These are phyloP conservation scores for Penicillium nucicola DNA, from an alignment of 495 filamentous ascomycete genomes.

Conservation along the genomic window DNA sequence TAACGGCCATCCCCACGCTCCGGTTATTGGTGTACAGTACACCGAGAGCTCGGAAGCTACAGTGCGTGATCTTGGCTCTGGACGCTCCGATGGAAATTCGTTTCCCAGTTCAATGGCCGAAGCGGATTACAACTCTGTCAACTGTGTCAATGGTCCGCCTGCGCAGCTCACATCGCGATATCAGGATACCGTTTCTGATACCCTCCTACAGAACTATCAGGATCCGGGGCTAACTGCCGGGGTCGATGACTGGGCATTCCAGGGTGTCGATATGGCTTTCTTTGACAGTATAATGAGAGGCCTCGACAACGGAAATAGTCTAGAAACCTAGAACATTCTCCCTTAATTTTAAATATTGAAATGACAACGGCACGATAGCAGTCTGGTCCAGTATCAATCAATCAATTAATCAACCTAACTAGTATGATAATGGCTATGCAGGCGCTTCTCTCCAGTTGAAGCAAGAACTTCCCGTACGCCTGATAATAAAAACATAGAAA, in stretches of 20 bases:
- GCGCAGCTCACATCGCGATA: no score
- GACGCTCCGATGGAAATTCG: background rate
- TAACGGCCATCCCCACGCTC: background rate
- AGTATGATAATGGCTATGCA: no score
- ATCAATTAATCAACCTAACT: no score
- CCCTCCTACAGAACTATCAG: background rate
- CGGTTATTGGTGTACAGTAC: background rate
- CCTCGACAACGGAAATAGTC: constrained; percentile 4
- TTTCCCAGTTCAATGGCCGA: background rate
- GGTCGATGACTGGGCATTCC: constrained; percentile 24
- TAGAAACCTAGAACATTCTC: background rate
- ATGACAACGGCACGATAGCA: no score
- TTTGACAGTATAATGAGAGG: constrained; percentile 24
- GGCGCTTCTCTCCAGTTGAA: no score
- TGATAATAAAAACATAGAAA: no score
- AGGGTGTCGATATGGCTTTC: constrained; percentile 27
- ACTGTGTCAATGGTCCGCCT: background rate
- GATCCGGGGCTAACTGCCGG: constrained; percentile 13
- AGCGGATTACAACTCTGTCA: background rate
- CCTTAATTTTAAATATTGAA: background rate
- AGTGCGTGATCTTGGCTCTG: constrained; percentile 1
- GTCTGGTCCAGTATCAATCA: no score
- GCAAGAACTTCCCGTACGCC: no score
- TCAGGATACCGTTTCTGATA: no score
- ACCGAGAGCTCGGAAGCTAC: background rate